phyloP scores from a whole-genome alignment of 108 stramenopile species.

The Schizochytrium sp. region DNA sequence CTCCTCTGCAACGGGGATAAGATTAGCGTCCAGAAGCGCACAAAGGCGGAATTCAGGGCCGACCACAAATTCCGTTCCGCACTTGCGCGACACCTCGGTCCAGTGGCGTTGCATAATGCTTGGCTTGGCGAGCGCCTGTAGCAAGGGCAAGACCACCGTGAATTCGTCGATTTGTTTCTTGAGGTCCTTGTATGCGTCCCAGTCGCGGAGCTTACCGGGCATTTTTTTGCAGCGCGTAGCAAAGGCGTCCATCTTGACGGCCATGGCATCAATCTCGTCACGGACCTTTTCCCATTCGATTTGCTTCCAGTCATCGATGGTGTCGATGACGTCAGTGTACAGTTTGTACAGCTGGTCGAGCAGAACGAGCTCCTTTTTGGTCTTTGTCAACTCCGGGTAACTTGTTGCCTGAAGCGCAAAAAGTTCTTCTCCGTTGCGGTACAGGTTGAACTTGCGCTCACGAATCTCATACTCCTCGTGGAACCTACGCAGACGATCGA shows the following conservation, averaged over 20 bases:
- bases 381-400: conserved; percentile 69
- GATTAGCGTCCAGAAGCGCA: conserved; percentile 51
- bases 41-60: conserved; percentile 67
- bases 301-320: conserved; percentile 68
- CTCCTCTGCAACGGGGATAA: conserved; percentile 52
- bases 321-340: conserved; percentile 73
- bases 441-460: conserved; percentile 71
- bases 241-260: conserved; percentile 66
- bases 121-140: conserved; percentile 70
- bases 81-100: conserved; percentile 67
- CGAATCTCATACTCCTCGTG: conserved; percentile 72
- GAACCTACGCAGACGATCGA: conserved; percentile 71
- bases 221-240: conserved; percentile 68
- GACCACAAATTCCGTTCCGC: conserved; percentile 53
- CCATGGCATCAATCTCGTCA: conserved; percentile 62
- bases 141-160: conserved; percentile 65
- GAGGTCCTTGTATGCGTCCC: conserved; percentile 66
- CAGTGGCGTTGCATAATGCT: conserved; percentile 75
- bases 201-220: conserved; percentile 68
- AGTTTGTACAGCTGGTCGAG: conserved; percentile 72
- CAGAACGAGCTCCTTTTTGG: conserved; percentile 69
- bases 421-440: conserved; percentile 66
- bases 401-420: conserved; percentile 70
- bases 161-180: conserved; percentile 74
- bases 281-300: conserved; percentile 64